These are phyloP conservation scores for Symmetrospora coprosmae DNA, from an alignment of 768 basidiomycete genomes.

Conservation along the genomic window DNA sequence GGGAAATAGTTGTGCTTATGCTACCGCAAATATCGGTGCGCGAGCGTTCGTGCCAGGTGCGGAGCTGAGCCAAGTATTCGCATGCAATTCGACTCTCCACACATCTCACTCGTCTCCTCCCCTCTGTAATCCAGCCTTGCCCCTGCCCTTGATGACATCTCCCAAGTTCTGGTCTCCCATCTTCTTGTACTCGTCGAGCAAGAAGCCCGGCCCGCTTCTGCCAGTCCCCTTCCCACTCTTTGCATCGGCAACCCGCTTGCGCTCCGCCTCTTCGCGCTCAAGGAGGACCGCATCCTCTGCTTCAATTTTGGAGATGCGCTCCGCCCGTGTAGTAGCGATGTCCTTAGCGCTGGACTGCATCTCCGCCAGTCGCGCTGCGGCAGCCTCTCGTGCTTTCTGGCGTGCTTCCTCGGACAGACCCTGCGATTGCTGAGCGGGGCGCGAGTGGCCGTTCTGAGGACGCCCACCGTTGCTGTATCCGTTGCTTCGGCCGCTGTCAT, in stretches of 20 bases:
- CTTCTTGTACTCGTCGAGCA: slow-evolving; percentile 19
- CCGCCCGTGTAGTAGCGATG: neutral
- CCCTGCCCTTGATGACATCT: slow-evolving; percentile 15
- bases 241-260: neutral
- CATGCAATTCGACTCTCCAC: neutral
- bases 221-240: neutral
- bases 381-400: neutral
- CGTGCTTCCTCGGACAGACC: slow-evolving; percentile 3
- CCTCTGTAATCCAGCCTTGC: neutral
- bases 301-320: neutral
- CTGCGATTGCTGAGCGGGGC: neutral
- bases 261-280: neutral
- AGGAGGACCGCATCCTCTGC: slow-evolving; percentile 1
- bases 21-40: too few species aligned
- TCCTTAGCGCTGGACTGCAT: slow-evolving; percentile 2
- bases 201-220: neutral
- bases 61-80: neutral
- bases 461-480: neutral
- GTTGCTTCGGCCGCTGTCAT: too few species aligned
- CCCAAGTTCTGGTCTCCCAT: neutral
- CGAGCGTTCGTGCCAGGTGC: too few species aligned
- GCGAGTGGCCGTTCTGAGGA: neutral
- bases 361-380: slow-evolving; percentile 11
- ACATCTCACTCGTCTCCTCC: slow-evolving; percentile 1
- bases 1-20: too few species aligned